A percentile compares a stretch with the other conserved stretches of the same genome.
Conservation (phyloP, 1,284 basidiomycete genomes). For the Pascua sp. region DNA sequence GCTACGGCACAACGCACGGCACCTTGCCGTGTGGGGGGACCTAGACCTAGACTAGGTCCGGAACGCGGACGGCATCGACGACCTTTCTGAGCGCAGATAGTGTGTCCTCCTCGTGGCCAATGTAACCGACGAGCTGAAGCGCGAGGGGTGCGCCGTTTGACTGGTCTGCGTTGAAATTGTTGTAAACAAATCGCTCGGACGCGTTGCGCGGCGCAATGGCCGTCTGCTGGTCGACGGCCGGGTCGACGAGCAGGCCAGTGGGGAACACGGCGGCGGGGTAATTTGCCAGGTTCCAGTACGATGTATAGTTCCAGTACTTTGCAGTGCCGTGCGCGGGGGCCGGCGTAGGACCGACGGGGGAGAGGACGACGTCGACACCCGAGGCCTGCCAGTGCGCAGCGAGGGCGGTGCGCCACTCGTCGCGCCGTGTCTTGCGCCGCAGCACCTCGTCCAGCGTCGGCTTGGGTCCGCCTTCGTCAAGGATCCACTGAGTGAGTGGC, state of each 20-base stretch:
- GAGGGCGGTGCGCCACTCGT: conserved; percentile 31
- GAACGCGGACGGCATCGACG: conserved; percentile 1
- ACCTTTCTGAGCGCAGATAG: conserved; percentile 7
- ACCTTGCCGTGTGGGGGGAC: too few relatives aligned
- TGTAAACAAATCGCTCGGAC: conserved; percentile 30
- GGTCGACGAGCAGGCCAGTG: conserved; percentile 59
- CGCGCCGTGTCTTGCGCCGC: conserved; percentile 33
- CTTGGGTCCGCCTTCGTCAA: conserved; percentile 9
- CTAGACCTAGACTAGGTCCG: too few relatives aligned
- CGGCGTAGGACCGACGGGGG: conserved; percentile 36
- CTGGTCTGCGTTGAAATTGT: conserved; percentile 19
- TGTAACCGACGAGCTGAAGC: conserved; percentile 16
- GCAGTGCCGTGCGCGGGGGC: conserved; percentile 37
- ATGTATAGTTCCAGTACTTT: conserved; percentile 56
- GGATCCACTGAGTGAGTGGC: conserved; percentile 39
- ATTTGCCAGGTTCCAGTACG: conserved; percentile 65
- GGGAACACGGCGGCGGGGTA: conserved; percentile 67
- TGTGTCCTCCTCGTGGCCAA: conserved; percentile 15
- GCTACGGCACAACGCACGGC: too few relatives aligned
- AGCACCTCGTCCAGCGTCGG: neutral
- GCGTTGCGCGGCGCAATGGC: conserved; percentile 56
- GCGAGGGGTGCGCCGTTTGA: conserved; percentile 10
- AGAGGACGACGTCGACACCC: conserved; percentile 42
- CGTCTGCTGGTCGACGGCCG: conserved; percentile 32
- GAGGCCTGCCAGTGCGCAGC: conserved; percentile 24